A percentile compares a stretch with the other conserved stretches of the same genome.
Conservation (phyloP, 257 asterid genomes). For the Mitragyna speciosa region DNA sequence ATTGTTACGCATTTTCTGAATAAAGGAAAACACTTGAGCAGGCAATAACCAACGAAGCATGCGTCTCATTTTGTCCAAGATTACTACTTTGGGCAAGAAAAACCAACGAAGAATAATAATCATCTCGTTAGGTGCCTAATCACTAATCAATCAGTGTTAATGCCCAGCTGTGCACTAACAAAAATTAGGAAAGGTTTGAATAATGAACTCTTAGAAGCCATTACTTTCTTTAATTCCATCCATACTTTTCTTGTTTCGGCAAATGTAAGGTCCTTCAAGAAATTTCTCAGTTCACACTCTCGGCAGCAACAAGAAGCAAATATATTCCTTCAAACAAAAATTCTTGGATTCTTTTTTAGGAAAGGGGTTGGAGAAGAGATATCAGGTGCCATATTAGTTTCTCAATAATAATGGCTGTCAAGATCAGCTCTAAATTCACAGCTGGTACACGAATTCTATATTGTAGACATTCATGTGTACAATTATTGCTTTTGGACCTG, state of each 20-base stretch:
- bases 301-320: neutral
- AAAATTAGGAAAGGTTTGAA: neutral
- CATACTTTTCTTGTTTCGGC: neutral
- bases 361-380: neutral
- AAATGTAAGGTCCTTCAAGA: neutral
- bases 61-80: neutral
- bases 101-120: neutral
- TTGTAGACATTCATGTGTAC: neutral
- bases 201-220: neutral
- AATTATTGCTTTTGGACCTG: neutral
- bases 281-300: neutral
- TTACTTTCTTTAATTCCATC: neutral
- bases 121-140: neutral
- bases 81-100: neutral
- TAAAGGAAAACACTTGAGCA: neutral
- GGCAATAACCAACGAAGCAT: neutral
- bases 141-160: neutral
- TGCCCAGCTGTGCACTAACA: neutral
- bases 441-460: neutral
- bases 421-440: too few species aligned
- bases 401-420: too few species aligned
- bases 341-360: neutral
- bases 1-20: neutral
- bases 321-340: neutral
- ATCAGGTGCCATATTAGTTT: too few species aligned